These are phyloP conservation scores for Penicillium sp. DNA, from an alignment of 2,329 filamentous ascomycete species.

Conservation along the genomic window DNA sequence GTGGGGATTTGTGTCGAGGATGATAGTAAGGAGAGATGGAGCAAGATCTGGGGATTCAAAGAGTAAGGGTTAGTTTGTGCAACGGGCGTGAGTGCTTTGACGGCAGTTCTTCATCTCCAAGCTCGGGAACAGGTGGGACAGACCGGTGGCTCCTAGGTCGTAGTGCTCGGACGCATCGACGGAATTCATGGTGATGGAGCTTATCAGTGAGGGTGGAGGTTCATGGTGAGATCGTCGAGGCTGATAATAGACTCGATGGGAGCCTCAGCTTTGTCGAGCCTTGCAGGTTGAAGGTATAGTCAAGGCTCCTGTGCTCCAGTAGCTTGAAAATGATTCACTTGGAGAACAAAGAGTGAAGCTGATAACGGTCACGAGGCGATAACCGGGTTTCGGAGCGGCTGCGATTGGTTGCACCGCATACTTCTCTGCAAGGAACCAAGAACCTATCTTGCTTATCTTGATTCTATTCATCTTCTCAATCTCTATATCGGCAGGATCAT, in stretches of 20 bases:
- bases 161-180: conserved; percentile 64
- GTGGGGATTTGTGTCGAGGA: conserved; percentile 95
- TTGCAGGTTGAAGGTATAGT: neutral
- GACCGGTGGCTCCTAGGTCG: conserved; percentile 49
- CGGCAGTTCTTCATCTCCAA: neutral
- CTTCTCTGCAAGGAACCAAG: neutral
- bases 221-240: conserved; percentile 12
- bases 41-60: conserved; percentile 48
- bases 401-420: neutral
- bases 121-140: conserved; percentile 3
- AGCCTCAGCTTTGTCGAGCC: neutral
- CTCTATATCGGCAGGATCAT: neutral
- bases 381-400: neutral
- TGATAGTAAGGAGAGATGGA: conserved; percentile 83
- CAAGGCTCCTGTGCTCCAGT: neutral
- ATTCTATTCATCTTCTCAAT: neutral
- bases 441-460: neutral
- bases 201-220: conserved; percentile 7
- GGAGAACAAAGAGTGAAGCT: conserved; percentile 4
- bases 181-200: conserved; percentile 57
- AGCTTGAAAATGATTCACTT: neutral
- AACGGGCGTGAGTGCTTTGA: neutral
- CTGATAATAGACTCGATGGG: neutral
- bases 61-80: neutral
- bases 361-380: conserved; percentile 7